Percentiles rank a stretch among this genome's conserved stretches.
These are phyloP conservation scores for Strobilomyces confusus DNA, from an alignment of 768 basidiomycete species.

Conservation along the genomic window DNA sequence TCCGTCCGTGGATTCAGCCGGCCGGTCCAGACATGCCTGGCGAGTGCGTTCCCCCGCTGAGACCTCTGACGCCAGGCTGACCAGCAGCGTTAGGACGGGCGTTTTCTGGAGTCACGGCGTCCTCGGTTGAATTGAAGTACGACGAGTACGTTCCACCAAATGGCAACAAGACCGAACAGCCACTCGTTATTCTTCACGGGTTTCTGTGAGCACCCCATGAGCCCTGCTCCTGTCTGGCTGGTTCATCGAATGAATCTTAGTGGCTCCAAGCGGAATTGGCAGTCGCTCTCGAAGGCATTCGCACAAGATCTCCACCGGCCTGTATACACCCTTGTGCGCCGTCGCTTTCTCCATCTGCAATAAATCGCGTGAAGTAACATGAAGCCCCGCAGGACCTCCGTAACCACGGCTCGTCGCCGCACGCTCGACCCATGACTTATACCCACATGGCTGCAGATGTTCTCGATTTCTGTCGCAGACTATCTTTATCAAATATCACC, in stretches of 20 bases:
- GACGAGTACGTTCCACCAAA: constrained; percentile 29
- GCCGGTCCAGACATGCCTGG: neutral
- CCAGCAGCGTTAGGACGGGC: constrained; percentile 17
- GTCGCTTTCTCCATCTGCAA: neutral
- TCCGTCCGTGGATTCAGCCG: neutral
- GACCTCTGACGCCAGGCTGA: constrained; percentile 2
- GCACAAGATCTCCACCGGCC: constrained; percentile 58
- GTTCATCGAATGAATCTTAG: constrained; percentile 33
- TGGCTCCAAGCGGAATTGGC: constrained; percentile 89
- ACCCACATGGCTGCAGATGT: constrained; percentile 77
- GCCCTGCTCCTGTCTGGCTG: neutral
- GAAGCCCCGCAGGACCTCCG: constrained; percentile 60
- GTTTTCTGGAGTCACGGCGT: constrained; percentile 10
- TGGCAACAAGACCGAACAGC: constrained; percentile 33
- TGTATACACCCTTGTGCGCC: constrained; percentile 66
- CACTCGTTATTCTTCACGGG: constrained; percentile 60
- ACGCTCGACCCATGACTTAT: constrained; percentile 70
- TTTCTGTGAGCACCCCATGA: constrained; percentile 45
- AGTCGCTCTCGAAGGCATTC: constrained; percentile 73
- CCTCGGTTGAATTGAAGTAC: constrained; percentile 29
- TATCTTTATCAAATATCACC: constrained; percentile 56
- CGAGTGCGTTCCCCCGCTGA: constrained; percentile 1
- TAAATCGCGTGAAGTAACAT: neutral
- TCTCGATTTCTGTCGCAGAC: constrained; percentile 55
- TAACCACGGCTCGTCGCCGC: constrained; percentile 87